phyloP scores from a whole-genome alignment of 2,329 filamentous ascomycete species.

The Ceratocystis diversiconidia region DNA sequence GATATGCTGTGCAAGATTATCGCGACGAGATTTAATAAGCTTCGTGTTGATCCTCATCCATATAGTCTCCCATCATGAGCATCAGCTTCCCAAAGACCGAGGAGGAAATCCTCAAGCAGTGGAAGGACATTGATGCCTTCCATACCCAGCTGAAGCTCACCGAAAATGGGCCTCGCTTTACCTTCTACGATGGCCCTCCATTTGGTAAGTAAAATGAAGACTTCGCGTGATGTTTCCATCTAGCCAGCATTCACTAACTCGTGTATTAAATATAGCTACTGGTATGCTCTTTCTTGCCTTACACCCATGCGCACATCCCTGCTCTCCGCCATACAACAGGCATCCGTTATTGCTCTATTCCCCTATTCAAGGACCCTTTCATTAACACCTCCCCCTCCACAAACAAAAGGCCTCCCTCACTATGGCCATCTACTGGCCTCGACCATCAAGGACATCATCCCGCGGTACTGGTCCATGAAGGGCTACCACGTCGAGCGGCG shows the following conservation, averaged over 20 bases:
- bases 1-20: neutral
- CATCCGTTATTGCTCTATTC: neutral
- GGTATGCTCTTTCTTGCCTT: constrained; percentile 11
- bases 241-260: constrained; percentile 4
- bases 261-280: constrained; percentile 15
- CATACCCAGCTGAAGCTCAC: constrained; percentile 40
- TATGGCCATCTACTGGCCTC: constrained; percentile 59
- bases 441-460: constrained; percentile 86
- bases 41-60: neutral
- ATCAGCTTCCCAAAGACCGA: constrained; percentile 21
- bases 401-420: constrained; percentile 21
- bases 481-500: constrained; percentile 71
- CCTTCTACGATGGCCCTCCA: constrained; percentile 83
- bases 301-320: neutral
- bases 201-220: constrained; percentile 29
- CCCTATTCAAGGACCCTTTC: neutral
- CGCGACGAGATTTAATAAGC: neutral
- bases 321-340: neutral
- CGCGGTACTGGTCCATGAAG: constrained; percentile 85
- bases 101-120: constrained; percentile 20
- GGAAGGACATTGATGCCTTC: constrained; percentile 22
- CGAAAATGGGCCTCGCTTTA: constrained; percentile 68
- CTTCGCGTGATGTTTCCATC: neutral
- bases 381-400: neutral
- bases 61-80: constrained; percentile 16